A percentile compares a stretch with the other conserved stretches of the same genome.
Conservation (phyloP, 78 protist species). For the Dictyostelium brefeldianum region DNA sequence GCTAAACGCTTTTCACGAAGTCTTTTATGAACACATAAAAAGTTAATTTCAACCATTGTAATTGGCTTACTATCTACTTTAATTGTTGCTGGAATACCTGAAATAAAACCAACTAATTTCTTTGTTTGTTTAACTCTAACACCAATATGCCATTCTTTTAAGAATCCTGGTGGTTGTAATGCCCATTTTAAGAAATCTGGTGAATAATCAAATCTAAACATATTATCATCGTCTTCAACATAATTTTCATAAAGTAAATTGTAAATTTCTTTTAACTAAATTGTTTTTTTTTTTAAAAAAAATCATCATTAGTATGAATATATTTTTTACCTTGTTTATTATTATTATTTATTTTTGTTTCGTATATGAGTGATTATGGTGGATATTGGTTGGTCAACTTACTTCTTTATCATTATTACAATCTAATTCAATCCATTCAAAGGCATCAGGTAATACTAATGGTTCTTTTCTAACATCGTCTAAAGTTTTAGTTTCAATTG, state of each 20-base stretch:
- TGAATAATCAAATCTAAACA: constrained; percentile 99
- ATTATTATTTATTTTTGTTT: neutral
- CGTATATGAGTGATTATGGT: too few relatives aligned
- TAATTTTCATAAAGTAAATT: constrained; percentile 93
- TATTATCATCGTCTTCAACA: constrained; percentile 98
- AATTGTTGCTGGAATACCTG: constrained; percentile 95
- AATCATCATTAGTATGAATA: too few relatives aligned
- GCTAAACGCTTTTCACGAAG: constrained; percentile 96
- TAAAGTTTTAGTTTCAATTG: constrained; percentile 86
- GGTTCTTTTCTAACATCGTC: constrained; percentile 92
- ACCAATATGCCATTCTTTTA: constrained; percentile 94
- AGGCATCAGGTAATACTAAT: constrained; percentile 90
- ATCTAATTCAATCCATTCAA: constrained; percentile 92
- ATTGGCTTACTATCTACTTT: constrained; percentile 47
- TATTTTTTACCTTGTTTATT: too few relatives aligned
- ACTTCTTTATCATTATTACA: constrained; percentile 76
- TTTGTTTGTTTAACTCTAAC: constrained; percentile 85
- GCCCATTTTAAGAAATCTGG: constrained; percentile 97
- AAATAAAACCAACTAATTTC: constrained; percentile 96
- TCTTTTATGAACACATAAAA: constrained; percentile 98
- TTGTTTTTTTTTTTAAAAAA: neutral
- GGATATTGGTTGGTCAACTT: too few relatives aligned
- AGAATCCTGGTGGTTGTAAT: constrained; percentile 95
- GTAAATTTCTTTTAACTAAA: constrained; percentile 91
- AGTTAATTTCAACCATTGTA: constrained; percentile 97